Evolutionary conservation across 1,139 yeast genomes (phyloP).

Genomic region (Blastobotrys serpentis): DNA sequence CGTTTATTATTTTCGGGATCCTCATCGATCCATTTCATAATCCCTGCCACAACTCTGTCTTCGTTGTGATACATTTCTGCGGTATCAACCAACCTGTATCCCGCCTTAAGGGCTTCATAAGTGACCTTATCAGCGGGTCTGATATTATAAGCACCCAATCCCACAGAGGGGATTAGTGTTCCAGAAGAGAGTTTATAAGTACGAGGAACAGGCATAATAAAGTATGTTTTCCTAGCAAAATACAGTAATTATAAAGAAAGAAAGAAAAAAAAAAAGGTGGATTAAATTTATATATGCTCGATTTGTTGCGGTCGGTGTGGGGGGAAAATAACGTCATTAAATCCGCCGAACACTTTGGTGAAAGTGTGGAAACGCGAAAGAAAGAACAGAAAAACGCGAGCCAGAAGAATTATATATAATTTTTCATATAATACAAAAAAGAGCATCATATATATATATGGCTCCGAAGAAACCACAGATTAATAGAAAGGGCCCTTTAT

Average conservation of each 20-base stretch:
- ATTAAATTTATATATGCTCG: no score
- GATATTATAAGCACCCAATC: constrained; percentile 64
- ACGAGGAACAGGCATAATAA: background rate
- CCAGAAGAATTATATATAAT: background rate
- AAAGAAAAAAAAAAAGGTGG: background rate
- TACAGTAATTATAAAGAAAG: background rate
- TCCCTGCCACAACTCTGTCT: constrained; percentile 43
- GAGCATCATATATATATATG: background rate
- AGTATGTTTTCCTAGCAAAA: no score
- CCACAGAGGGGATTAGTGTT: constrained; percentile 30
- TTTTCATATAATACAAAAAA: background rate
- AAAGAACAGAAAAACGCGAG: background rate
- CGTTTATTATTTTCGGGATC: constrained; percentile 52
- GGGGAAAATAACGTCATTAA: no score
- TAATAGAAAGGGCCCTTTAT: background rate
- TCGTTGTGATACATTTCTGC: constrained; percentile 41
- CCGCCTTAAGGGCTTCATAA: constrained; percentile 44
- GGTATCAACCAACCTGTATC: constrained; percentile 43
- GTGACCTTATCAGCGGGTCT: constrained; percentile 31
- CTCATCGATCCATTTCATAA: constrained; percentile 50
- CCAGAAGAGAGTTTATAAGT: constrained; percentile 7
- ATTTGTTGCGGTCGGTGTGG: no score
- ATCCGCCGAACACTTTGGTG: no score
- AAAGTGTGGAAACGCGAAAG: no score
- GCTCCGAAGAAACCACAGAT: background rate